Base-by-base conservation (phyloP, 1,139 yeast species). In the Pichia sp. region DNA sequence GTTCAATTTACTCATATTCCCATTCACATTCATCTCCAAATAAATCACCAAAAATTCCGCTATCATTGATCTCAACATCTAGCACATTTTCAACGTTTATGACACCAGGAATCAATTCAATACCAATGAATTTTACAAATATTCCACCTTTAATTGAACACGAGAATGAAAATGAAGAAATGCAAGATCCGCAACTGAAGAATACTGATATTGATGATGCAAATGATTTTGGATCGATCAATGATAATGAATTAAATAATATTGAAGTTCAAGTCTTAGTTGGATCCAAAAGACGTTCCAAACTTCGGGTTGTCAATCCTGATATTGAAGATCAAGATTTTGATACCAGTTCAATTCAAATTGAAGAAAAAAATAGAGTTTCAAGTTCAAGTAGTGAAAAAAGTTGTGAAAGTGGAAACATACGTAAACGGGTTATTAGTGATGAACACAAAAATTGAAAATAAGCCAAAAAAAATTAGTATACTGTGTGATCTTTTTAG, bases 261-360 rank as follows among this genome's bases (percentile, higher is more conserved):
- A 63, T 82, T 52, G 90, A 83, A 51, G 90, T 81, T 0, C 92
- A 83, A 58, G 84, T 84, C 8, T 63, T 84, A 51, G 90, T 83
- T 9, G 77, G 87, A 47, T 77, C 85, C n/a, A 78, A 78, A 57
- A 68, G 90, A 54, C 65, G 87, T 45, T 72, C 84, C 4, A 73
- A 74, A 40, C 65, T 84, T 41, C 66, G 83, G 31, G 80, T 84
- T 33, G 72, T 80, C 41, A 84, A 84, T 55, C 94, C 94, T 0
- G 63, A 60, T 45, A 35, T n/a, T n/a, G n/a, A n/a, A n/a, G n/a
- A n/a, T n/a, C n/a, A n/a, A n/a, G n/a, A n/a, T n/a, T n/a, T n/a
- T n/a, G n/a, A n/a, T n/a, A n/a, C n/a, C n/a, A n/a, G n/a, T n/a
- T n/a, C n/a, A n/a, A 32, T 3, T 5, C n/a, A 32, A 32, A 32